Evolutionary conservation across 2,329 filamentous ascomycete genomes (phyloP).

Genomic region (Curvularia verruculosa): DNA sequence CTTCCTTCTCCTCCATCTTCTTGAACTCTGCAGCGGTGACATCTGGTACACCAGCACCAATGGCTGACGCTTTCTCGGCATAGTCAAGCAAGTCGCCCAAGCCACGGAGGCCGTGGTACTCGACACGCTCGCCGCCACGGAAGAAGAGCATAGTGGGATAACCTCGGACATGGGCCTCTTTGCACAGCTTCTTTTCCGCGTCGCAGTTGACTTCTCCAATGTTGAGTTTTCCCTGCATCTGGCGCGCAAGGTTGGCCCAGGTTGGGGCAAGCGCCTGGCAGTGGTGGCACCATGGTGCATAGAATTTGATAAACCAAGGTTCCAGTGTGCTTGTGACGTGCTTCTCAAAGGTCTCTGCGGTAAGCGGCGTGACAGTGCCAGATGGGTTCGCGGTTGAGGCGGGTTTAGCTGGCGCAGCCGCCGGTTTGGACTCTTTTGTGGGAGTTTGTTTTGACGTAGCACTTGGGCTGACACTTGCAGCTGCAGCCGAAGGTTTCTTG

Average conservation of each 20-base stretch:
- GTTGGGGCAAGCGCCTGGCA: constrained; percentile 91
- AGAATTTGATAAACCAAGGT: constrained; percentile 99
- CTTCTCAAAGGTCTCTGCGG: constrained; percentile 83
- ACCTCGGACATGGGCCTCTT: constrained; percentile 78
- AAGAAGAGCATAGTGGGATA: constrained; percentile 95
- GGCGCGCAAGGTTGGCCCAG: constrained; percentile 87
- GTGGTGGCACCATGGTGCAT: constrained; percentile 95
- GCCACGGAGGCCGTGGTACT: constrained; percentile 90
- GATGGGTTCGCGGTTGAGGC: constrained; percentile 66
- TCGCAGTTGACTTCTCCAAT: constrained; percentile 97
- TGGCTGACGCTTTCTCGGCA: constrained; percentile 82
- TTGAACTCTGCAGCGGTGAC: constrained; percentile 79
- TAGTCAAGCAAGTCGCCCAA: constrained; percentile 89
- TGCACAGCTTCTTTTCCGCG: constrained; percentile 83
- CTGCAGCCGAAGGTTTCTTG: not conserved
- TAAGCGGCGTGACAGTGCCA: constrained; percentile 76
- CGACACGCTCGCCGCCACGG: constrained; percentile 86
- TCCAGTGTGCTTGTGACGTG: constrained; percentile 86
- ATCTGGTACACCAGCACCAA: constrained; percentile 77
- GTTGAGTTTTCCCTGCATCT: constrained; percentile 88
- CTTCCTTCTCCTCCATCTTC: constrained; percentile 86
- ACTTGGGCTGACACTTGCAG: constrained; percentile 1
- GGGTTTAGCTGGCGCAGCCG: constrained; percentile 29
- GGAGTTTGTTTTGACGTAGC: constrained; percentile 21
- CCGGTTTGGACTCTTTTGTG: constrained; percentile 38